phyloP scores from a whole-genome alignment of 208 protist species.

The Trypanosoma platydactyli region DNA sequence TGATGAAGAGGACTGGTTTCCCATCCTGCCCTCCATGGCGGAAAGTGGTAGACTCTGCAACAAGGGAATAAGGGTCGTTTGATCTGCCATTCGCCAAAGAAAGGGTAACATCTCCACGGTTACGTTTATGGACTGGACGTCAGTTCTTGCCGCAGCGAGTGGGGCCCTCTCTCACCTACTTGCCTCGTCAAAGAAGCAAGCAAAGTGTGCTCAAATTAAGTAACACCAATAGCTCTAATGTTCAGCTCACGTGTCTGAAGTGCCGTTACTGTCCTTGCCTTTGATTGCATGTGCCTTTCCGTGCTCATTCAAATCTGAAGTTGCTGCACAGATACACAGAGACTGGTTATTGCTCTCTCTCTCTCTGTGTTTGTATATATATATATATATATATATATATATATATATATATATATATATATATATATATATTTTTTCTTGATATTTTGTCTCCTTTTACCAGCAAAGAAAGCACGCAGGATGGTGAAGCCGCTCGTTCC shows the following conservation, averaged over 20 bases:
- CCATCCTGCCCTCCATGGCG: not conserved
- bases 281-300: not conserved
- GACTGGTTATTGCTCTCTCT: not conserved
- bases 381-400: constrained; percentile 9
- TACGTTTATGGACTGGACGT: constrained; percentile 30
- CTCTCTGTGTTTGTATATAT: not conserved
- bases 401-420: constrained; percentile 10
- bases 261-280: constrained; percentile 7
- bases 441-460: not conserved
- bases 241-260: constrained; percentile 10
- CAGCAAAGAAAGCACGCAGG: constrained; percentile 26
- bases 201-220: not conserved
- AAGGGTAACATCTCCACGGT: constrained; percentile 24
- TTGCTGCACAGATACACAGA: not conserved
- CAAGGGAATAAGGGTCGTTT: constrained; percentile 9
- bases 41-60: not conserved
- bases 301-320: constrained; percentile 1
- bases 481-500: constrained; percentile 94
- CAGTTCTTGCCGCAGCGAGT: constrained; percentile 29
- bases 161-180: constrained; percentile 16
- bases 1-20: constrained; percentile 16
- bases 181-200: not conserved
- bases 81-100: constrained; percentile 22
- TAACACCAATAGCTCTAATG: not conserved
- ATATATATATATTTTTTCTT: constrained; percentile 18